These are phyloP conservation scores for Candida tetrigidarum DNA, from an alignment of 1,139 yeast species.

Conservation along the genomic window DNA sequence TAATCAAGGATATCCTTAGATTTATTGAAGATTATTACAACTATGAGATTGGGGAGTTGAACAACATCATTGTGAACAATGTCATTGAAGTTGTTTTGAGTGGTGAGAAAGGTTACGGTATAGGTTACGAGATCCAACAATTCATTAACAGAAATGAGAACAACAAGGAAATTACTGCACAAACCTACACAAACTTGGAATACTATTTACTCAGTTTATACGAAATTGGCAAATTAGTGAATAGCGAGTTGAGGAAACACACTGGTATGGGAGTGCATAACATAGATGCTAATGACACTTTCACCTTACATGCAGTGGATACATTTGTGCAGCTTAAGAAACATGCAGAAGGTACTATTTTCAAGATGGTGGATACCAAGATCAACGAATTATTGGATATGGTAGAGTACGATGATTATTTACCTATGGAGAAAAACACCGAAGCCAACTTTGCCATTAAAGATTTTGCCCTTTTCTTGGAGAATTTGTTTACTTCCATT, in stretches of 20 bases:
- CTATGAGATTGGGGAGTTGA: constrained; percentile 48
- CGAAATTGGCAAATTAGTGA: constrained; percentile 55
- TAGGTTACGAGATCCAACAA: constrained; percentile 66
- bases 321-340: constrained; percentile 66
- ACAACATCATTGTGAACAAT: constrained; percentile 53
- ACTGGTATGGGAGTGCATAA: constrained; percentile 57
- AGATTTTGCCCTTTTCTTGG: constrained; percentile 88
- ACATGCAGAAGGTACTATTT: constrained; percentile 79
- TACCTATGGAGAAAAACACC: constrained; percentile 46
- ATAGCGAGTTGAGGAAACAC: constrained; percentile 47
- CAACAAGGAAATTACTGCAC: constrained; percentile 90
- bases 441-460: constrained; percentile 79
- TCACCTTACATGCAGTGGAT: constrained; percentile 46
- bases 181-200: constrained; percentile 85
- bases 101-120: constrained; percentile 53
- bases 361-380: constrained; percentile 78
- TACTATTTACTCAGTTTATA: constrained; percentile 70
- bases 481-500: constrained; percentile 87
- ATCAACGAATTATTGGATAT: constrained; percentile 81
- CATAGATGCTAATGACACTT: constrained; percentile 42
- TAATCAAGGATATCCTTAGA: constrained; percentile 55
- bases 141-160: constrained; percentile 64
- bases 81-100: constrained; percentile 73
- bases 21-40: constrained; percentile 72
- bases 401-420: constrained; percentile 84